A percentile compares a stretch with the other conserved stretches of the same genome.
Evolutionary conservation across 352 stramenopile genomes (phyloP).

Genomic region (Globisporangium paroecandrum): DNA sequence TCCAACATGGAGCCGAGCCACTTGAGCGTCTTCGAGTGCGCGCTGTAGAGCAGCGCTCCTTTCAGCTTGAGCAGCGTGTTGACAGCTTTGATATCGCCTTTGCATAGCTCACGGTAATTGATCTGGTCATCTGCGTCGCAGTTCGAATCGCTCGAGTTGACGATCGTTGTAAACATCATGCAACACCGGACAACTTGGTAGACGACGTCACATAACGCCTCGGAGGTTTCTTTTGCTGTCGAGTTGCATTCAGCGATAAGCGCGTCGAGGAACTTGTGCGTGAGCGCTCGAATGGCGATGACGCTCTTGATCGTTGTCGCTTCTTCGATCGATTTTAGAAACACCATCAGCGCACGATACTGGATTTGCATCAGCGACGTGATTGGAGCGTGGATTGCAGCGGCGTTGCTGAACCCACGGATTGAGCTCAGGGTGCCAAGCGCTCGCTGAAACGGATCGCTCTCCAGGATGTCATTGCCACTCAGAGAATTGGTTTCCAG

Average conservation of each 20-base stretch:
- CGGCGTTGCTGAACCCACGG: not conserved
- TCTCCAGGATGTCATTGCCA: slow-evolving; percentile 3
- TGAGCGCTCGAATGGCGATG: slow-evolving; percentile 6
- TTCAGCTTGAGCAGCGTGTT: slow-evolving; percentile 38
- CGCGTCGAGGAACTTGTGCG: slow-evolving; percentile 23
- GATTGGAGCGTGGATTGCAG: not conserved
- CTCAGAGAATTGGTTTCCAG: not conserved
- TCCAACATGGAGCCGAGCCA: slow-evolving; percentile 80
- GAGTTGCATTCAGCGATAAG: slow-evolving; percentile 11
- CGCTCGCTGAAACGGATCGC: slow-evolving; percentile 2
- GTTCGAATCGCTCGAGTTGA: slow-evolving; percentile 36
- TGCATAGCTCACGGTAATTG: slow-evolving; percentile 47
- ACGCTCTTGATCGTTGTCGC: slow-evolving; percentile 9
- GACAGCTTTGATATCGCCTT: slow-evolving; percentile 42
- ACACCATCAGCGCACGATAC: slow-evolving; percentile 12
- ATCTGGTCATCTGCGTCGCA: slow-evolving; percentile 9
- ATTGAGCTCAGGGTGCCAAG: not conserved
- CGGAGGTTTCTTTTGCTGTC: not conserved
- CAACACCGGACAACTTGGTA: slow-evolving; percentile 61
- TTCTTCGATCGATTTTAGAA: slow-evolving; percentile 14
- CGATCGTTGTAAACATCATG: slow-evolving; percentile 55
- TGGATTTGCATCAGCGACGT: slow-evolving; percentile 13
- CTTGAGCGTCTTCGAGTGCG: slow-evolving; percentile 63
- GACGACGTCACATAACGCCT: slow-evolving; percentile 26
- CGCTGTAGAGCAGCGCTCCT: slow-evolving; percentile 21